Base-by-base conservation (phyloP, 148 eudicot species). In the Simmondsia chinensis region DNA sequence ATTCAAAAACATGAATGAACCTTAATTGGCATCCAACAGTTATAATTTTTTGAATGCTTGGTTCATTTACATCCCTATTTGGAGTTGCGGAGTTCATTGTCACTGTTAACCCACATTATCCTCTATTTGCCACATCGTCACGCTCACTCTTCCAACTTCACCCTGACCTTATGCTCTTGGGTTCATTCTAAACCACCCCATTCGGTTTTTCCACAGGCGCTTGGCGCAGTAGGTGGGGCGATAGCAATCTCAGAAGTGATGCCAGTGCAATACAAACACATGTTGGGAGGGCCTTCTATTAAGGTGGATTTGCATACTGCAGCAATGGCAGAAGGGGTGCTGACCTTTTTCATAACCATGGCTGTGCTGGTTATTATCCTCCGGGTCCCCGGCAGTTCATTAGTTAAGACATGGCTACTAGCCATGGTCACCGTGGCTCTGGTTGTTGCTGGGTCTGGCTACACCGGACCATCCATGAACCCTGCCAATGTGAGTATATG, bases 381-480 rank as follows among this genome's bases (percentile, higher is more conserved):
- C n/a, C 83, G 54, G 77, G 72, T 85, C 51, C 89, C 81, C 25
- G 74, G 55, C 5, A 72, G 65, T 38, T 16, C 68, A 15, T 20
- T 77, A 26, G 20, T 80, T 2, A 83, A 83, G 81, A 76, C 77
- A 12, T 83, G 69, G 81, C 61, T 88, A 68, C 70, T 80, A 46
- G 70, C 94, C 1, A 40, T 77, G 64, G 54, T 89, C 40, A 88
- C 88, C 15, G 79, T 88, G 3, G 43, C 86, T 41, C 33, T 83
- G 59, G 46, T 88, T 15, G 72, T 80, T 48, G 49, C 66, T 20
- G 96, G 96, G 47, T 65, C 94, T 29, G 56, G 60, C 20, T 88
- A 77, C 21, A 83, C 96, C 1, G 96, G 96, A 39, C 89, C 96
- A 50, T 68, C 96, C 21, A 80, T 88, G 89, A 88, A 88, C 58